These are phyloP conservation scores for Pisolithus thermaeus DNA, from an alignment of 1,284 basidiomycete genomes.

Conservation along the genomic window DNA sequence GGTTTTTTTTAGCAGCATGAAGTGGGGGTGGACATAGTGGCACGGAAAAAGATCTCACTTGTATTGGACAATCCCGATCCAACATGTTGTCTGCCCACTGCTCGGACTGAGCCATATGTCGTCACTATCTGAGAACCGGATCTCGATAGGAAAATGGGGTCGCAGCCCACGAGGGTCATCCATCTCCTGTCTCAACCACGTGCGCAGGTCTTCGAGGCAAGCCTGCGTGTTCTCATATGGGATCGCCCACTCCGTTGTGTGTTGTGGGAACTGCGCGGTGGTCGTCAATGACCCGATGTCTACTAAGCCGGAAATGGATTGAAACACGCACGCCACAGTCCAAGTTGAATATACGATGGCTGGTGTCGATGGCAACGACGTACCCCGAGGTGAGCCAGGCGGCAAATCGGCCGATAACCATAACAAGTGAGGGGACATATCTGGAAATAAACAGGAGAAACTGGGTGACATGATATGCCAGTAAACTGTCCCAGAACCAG, in stretches of 20 bases:
- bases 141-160: slow-evolving; percentile 91
- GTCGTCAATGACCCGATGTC: neutral
- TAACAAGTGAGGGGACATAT: slow-evolving; percentile 50
- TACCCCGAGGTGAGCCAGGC: slow-evolving; percentile 54
- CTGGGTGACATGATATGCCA: slow-evolving; percentile 76
- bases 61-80: slow-evolving; percentile 96
- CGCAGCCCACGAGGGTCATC: slow-evolving; percentile 67
- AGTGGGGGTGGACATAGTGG: slow-evolving; percentile 5
- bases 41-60: slow-evolving; percentile 52
- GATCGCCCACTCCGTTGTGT: slow-evolving; percentile 92
- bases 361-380: slow-evolving; percentile 61
- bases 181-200: slow-evolving; percentile 72
- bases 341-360: slow-evolving; percentile 77
- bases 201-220: slow-evolving; percentile 70
- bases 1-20: slow-evolving; percentile 2
- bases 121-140: slow-evolving; percentile 84
- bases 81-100: slow-evolving; percentile 76
- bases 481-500: slow-evolving; percentile 65
- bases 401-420: slow-evolving; percentile 48
- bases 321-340: slow-evolving; percentile 64
- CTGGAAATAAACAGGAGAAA: slow-evolving; percentile 71
- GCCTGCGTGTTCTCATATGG: slow-evolving; percentile 60
- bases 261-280: slow-evolving; percentile 69
- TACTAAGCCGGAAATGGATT: slow-evolving; percentile 9
- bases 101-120: slow-evolving; percentile 94